Percentiles rank a stretch among this genome's conserved stretches.
These are phyloP conservation scores for Lepidium didymum DNA, from an alignment of 345 rosid species.

Conservation along the genomic window DNA sequence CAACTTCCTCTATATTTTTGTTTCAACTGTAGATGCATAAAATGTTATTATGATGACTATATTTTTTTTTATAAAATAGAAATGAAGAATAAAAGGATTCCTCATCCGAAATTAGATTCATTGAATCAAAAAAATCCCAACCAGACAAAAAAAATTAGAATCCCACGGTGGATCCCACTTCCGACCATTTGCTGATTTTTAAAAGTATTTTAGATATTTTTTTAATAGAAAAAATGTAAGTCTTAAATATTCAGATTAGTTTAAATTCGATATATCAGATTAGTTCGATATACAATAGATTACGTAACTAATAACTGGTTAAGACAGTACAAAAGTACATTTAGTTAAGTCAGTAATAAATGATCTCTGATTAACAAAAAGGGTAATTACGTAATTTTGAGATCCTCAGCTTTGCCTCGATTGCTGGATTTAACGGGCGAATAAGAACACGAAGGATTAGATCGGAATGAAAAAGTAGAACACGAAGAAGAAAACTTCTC, in stretches of 20 bases:
- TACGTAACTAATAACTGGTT: background rate
- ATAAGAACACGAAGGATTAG: slow-evolving; percentile 10
- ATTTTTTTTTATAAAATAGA: background rate
- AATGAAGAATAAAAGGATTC: background rate
- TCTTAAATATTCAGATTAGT: background rate
- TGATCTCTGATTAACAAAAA: background rate
- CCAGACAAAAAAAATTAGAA: slow-evolving; percentile 19
- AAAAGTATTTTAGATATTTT: background rate
- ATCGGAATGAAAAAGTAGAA: background rate
- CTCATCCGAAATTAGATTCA: slow-evolving; percentile 26
- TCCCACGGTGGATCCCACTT: slow-evolving; percentile 25
- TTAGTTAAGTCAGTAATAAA: background rate
- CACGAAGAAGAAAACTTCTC: background rate
- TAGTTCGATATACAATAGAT: background rate
- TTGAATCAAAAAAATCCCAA: slow-evolving; percentile 19
- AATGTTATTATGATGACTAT: background rate
- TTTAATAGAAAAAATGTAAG: background rate
- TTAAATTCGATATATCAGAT: background rate
- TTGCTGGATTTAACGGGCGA: slow-evolving; percentile 2
- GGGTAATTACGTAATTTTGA: slow-evolving; percentile 9
- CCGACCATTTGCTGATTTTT: slow-evolving; percentile 22
- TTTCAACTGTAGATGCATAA: background rate
- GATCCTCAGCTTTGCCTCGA: background rate
- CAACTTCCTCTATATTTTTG: background rate
- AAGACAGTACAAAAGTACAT: too few relatives aligned